Evolutionary conservation across 2,329 filamentous ascomycete species (phyloP), one percentile per base, ranked within the genome.

Genomic region (Aspergillus spinulosporus): DNA sequence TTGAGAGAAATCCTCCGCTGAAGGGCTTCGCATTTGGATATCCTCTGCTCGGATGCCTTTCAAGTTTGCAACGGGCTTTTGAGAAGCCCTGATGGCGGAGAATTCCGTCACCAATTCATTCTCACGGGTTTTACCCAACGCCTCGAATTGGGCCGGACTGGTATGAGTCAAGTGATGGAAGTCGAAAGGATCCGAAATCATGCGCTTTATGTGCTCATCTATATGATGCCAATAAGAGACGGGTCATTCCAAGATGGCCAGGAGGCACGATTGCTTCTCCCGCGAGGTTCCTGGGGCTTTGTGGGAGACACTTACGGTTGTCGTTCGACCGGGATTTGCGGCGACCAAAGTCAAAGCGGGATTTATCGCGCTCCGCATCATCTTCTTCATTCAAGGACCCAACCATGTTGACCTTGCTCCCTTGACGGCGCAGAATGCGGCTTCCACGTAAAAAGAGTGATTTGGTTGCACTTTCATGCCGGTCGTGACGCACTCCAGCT

Each of bases 81-180:
- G 81, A 15, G 80, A 80, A 36, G 80, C 77, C 45, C 79, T 77
- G 52, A 82, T 78, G 29, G 80, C 76, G 54, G 78, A 80, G 67
- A 84, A 83, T 59, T 82, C 80, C 5, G 77, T 77, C 29, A 78
- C 78, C 15, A 85, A 72, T 31, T 83, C 78, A 55, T 78, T 74
- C 54, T 81, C 76, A 52, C 79, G 76, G 9, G 80, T 74, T 34
- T 76, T 77, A 39, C 83, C 78, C 15, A 86, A 70, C 3, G 74
- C 74, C 32, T 80, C 76, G 54, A 85, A 78, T 55, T 86, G 80
- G 26, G 79, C 70, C 26, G 80, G 78, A 54, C 80, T 79, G 29
- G 83, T 84, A 65, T 87, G 84, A 36, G 82, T 83, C 51, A 87
- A 70, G 64, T 87, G 84, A 59, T 86, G 83, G 65, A 87, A 87